Evolutionary conservation across 2,329 filamentous ascomycete species (phyloP).

Genomic region (Fusarium succisae): DNA sequence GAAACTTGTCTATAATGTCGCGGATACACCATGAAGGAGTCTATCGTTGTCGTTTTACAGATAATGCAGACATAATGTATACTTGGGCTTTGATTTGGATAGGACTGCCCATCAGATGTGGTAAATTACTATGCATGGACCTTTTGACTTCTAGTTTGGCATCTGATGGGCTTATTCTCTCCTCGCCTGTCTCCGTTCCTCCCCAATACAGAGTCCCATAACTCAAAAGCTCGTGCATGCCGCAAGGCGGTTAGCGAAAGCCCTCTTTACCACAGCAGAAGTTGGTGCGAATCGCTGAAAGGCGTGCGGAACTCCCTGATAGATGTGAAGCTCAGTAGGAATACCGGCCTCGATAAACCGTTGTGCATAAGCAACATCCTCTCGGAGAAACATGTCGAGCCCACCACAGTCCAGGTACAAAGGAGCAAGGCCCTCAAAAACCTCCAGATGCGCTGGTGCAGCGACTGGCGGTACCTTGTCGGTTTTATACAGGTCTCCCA

Average conservation of each 20-base stretch:
- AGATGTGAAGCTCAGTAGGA: background rate
- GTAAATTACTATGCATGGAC: too few relatives aligned
- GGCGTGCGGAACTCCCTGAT: background rate
- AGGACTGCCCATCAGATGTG: too few relatives aligned
- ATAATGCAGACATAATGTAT: background rate
- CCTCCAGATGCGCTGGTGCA: background rate
- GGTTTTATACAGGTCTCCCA: background rate
- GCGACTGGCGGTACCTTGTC: background rate
- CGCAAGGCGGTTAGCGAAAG: background rate
- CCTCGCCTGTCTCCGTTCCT: background rate
- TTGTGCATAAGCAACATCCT: background rate
- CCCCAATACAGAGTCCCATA: fast-evolving
- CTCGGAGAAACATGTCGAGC: background rate
- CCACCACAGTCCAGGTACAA: background rate
- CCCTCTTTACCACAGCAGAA: background rate
- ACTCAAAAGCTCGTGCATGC: background rate
- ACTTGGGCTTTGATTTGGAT: too few relatives aligned
- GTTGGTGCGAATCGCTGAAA: background rate
- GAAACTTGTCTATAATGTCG: background rate
- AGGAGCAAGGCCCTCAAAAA: background rate
- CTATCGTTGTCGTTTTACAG: background rate
- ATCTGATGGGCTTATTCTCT: fast-evolving
- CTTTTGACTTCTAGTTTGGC: background rate
- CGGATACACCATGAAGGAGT: background rate
- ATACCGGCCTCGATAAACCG: background rate